Evolutionary conservation across 2,329 filamentous ascomycete genomes (phyloP).

Genomic region (Rhynchosporium graminicola): DNA sequence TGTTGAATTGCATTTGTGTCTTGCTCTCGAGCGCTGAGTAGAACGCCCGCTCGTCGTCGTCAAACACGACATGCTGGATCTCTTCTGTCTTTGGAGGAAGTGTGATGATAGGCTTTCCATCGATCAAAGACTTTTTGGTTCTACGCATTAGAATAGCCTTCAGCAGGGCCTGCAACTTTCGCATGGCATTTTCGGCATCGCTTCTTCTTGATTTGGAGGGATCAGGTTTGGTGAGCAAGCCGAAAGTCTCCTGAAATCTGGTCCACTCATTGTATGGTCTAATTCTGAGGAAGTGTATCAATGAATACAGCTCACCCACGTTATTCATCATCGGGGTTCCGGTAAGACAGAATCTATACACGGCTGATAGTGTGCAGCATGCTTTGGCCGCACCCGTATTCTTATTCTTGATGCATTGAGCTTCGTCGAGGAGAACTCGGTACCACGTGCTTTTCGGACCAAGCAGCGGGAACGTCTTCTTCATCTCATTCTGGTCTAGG

Average conservation of each 20-base stretch:
- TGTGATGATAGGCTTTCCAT: conserved; percentile 74
- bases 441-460: conserved; percentile 64
- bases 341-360: conserved; percentile 72
- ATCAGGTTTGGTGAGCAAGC: conserved; percentile 34
- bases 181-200: conserved; percentile 56
- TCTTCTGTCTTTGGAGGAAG: conserved; percentile 67
- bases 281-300: conserved; percentile 77
- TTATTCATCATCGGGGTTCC: conserved; percentile 90
- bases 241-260: conserved; percentile 53
- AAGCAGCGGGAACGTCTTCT: conserved; percentile 48
- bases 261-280: conserved; percentile 69
- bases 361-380: conserved; percentile 57
- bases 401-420: conserved; percentile 79
- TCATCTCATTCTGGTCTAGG: conserved; percentile 42
- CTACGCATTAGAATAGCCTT: conserved; percentile 81
- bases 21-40: conserved; percentile 68
- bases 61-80: conserved; percentile 64
- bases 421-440: conserved; percentile 75
- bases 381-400: conserved; percentile 62
- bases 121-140: conserved; percentile 75
- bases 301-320: conserved; percentile 73
- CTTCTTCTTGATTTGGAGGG: conserved; percentile 12
- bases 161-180: conserved; percentile 70
- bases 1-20: conserved; percentile 73
- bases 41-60: conserved; percentile 62